Percentiles rank a stretch among this genome's conserved stretches.
phyloP scores from a whole-genome alignment of 257 asterid species.

The Salvia miltiorrhiza region DNA sequence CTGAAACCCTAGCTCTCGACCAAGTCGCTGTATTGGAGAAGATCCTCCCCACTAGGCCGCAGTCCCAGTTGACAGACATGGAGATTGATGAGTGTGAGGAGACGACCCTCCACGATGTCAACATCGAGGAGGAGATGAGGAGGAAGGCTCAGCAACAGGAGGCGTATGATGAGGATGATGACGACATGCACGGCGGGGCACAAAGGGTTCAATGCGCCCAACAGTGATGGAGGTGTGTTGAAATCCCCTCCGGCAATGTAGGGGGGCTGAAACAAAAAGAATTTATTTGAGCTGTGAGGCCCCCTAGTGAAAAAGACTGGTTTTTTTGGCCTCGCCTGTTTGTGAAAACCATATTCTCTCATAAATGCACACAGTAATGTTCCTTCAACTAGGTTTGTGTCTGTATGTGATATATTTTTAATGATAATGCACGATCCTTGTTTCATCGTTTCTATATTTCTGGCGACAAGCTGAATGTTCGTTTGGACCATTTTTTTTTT shows the following conservation, averaged over 20 bases:
- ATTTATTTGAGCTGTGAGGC: background rate
- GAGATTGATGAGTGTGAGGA: constrained; percentile 63
- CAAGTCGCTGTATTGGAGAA: constrained; percentile 39
- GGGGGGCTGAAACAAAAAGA: no score
- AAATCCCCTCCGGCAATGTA: no score
- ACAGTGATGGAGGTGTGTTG: constrained; percentile 38
- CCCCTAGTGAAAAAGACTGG: background rate
- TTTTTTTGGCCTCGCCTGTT: background rate
- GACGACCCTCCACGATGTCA: constrained; percentile 50
- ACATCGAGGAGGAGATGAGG: constrained; percentile 55
- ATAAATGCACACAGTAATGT: background rate
- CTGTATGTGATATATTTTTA: background rate
- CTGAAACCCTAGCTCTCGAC: constrained; percentile 34
- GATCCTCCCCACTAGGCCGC: constrained; percentile 44
- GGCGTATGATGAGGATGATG: constrained; percentile 69
- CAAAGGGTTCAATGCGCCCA: constrained; percentile 86
- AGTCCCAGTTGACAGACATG: constrained; percentile 44
- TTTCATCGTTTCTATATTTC: background rate
- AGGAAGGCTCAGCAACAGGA: constrained; percentile 54
- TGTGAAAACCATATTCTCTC: background rate
- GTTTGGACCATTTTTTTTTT: background rate
- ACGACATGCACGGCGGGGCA: constrained; percentile 59
- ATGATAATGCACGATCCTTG: background rate
- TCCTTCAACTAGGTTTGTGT: background rate
- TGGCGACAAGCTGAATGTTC: no score